Evolutionary conservation across 164 flowering plant species (phyloP).

Genomic region (Berberis vulgaris): DNA sequence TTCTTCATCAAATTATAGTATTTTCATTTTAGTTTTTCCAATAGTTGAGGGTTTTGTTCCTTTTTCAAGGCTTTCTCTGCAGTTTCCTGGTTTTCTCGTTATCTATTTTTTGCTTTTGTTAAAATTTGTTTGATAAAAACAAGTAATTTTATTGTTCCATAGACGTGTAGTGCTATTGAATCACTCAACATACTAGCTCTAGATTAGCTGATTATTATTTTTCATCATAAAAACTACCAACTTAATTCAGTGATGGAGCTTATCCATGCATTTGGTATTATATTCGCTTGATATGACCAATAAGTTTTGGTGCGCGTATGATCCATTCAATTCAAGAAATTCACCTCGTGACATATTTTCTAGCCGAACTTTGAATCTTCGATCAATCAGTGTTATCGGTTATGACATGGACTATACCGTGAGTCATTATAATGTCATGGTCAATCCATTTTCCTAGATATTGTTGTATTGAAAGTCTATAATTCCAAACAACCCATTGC

Average conservation of each 20-base stretch:
- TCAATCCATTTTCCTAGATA: constrained; percentile 12
- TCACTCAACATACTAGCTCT: too few relatives aligned
- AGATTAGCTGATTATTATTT: too few relatives aligned
- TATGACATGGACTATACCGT: constrained; percentile 98
- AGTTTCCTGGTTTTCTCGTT: too few relatives aligned
- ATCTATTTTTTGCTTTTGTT: too few relatives aligned
- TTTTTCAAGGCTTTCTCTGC: too few relatives aligned
- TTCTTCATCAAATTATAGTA: too few relatives aligned
- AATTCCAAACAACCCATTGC: not conserved
- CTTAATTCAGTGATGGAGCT: not conserved
- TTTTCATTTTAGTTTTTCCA: too few relatives aligned
- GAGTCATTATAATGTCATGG: constrained; percentile 91
- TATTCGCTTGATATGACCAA: not conserved
- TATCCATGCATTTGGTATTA: not conserved
- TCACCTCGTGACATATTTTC: constrained; percentile 92
- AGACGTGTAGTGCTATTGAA: too few relatives aligned
- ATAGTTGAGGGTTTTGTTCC: too few relatives aligned
- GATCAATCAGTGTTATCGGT: constrained; percentile 91
- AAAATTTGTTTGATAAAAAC: too few relatives aligned
- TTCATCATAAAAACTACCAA: too few relatives aligned
- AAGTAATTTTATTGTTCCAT: too few relatives aligned
- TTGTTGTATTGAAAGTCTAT: not conserved
- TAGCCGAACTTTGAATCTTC: constrained; percentile 87
- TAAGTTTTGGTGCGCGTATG: constrained; percentile 29
- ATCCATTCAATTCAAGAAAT: constrained; percentile 49